Percentiles rank a stretch among this genome's conserved stretches.
Conservation (phyloP, 768 basidiomycete species). For the Suillus variegatus region DNA sequence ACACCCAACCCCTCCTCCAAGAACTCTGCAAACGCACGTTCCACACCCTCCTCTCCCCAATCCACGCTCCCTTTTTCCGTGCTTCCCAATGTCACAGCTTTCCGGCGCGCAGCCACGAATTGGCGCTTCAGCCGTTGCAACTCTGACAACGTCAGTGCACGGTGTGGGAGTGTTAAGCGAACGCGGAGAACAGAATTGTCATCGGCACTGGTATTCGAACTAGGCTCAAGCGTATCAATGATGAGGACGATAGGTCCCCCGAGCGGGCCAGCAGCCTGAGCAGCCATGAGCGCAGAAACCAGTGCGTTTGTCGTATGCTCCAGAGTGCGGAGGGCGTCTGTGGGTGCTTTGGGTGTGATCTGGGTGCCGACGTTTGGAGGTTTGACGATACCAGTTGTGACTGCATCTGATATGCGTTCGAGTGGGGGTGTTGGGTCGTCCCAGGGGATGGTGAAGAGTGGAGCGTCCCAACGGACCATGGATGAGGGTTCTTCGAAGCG, state of each 20-base stretch:
- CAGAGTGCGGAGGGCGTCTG: slow-evolving; percentile 85
- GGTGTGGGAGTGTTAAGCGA: slow-evolving; percentile 64
- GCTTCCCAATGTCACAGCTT: slow-evolving; percentile 81
- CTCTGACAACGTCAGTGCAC: slow-evolving; percentile 80
- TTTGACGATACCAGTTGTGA: slow-evolving; percentile 79
- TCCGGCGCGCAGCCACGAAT: slow-evolving; percentile 88
- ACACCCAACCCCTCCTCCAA: slow-evolving; percentile 50
- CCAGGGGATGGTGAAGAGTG: slow-evolving; percentile 84
- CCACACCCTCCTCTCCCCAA: slow-evolving; percentile 74
- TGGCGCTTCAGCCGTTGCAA: slow-evolving; percentile 89
- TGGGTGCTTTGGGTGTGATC: slow-evolving; percentile 77
- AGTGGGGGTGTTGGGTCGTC: slow-evolving; percentile 66
- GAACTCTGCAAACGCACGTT: slow-evolving; percentile 69
- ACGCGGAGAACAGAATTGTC: slow-evolving; percentile 32
- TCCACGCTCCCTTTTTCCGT: slow-evolving; percentile 76
- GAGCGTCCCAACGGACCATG: slow-evolving; percentile 99
- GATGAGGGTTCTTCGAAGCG: slow-evolving; percentile 96
- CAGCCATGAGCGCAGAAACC: slow-evolving; percentile 69
- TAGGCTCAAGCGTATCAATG: slow-evolving; percentile 17
- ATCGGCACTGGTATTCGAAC: slow-evolving; percentile 25
- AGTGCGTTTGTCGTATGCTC: slow-evolving; percentile 74
- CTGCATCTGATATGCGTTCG: slow-evolving; percentile 76
- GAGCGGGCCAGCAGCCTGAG: slow-evolving; percentile 51
- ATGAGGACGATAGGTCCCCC: slow-evolving; percentile 53
- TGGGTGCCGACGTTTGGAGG: slow-evolving; percentile 86